These are phyloP conservation scores for Balakata baccata DNA, from an alignment of 345 rosid species.

Conservation along the genomic window DNA sequence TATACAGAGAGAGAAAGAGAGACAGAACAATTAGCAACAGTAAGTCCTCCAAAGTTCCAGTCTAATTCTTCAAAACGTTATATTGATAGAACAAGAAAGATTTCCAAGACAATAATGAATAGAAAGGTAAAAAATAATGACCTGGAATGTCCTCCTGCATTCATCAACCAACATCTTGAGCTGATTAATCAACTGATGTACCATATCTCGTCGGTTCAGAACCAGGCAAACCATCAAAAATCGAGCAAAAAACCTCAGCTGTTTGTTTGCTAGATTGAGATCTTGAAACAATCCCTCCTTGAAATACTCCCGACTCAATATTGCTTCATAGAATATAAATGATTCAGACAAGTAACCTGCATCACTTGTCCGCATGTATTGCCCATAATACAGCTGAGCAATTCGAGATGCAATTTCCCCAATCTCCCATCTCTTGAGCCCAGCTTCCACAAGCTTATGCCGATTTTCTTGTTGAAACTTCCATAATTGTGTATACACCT, in stretches of 20 bases:
- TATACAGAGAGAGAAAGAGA: background rate
- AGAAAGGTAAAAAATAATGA: constrained; percentile 24
- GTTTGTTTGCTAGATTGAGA: constrained; percentile 80
- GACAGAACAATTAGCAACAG: background rate
- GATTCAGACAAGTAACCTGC: constrained; percentile 74
- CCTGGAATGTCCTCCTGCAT: constrained; percentile 90
- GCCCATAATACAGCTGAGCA: constrained; percentile 91
- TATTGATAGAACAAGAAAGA: background rate
- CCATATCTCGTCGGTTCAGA: constrained; percentile 70
- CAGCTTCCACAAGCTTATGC: constrained; percentile 83
- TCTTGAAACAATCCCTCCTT: constrained; percentile 81
- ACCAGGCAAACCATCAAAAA: constrained; percentile 92
- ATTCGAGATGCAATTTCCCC: constrained; percentile 95
- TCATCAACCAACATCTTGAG: constrained; percentile 79
- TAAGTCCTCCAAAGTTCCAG: background rate
- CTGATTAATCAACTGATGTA: constrained; percentile 77
- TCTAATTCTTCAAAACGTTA: background rate
- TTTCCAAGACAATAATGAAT: background rate
- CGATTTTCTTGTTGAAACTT: constrained; percentile 95
- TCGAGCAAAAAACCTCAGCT: constrained; percentile 82
- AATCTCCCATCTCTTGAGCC: constrained; percentile 96
- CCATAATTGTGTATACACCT: constrained; percentile 94
- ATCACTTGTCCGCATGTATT: constrained; percentile 89
- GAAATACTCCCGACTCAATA: constrained; percentile 78
- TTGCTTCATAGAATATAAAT: constrained; percentile 83